Conservation (phyloP, 495 filamentous ascomycete species). For the Bacidia gigantensis region DNA sequence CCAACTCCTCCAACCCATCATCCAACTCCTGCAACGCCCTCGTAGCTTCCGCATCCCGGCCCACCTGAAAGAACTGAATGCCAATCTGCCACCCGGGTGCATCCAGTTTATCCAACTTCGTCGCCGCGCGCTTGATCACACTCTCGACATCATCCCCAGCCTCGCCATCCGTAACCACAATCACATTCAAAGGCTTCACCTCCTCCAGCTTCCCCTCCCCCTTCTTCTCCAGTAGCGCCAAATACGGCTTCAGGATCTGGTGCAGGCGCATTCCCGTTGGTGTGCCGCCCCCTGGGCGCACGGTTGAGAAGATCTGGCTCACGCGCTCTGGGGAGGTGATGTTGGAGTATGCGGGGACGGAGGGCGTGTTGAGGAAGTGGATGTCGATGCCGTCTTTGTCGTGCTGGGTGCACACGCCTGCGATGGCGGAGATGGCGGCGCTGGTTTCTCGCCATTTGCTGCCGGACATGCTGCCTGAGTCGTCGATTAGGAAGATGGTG, state of each 20-base stretch:
- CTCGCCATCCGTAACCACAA: constrained; percentile 83
- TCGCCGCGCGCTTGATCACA: constrained; percentile 52
- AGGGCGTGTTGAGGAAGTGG: constrained; percentile 64
- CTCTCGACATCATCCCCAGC: constrained; percentile 71
- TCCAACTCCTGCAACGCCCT: constrained; percentile 61
- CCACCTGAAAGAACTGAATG: constrained; percentile 95
- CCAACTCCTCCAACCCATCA: constrained; percentile 48
- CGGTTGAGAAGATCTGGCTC: constrained; percentile 49
- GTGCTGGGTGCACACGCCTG: constrained; percentile 71
- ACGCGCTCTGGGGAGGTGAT: constrained; percentile 41
- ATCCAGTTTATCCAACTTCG: constrained; percentile 53
- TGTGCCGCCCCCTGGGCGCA: constrained; percentile 52
- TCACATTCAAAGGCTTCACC: constrained; percentile 81
- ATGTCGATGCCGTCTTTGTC: constrained; percentile 89
- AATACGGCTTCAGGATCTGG: constrained; percentile 61
- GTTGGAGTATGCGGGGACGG: constrained; percentile 39
- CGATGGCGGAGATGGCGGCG: constrained; percentile 58
- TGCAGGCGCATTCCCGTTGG: constrained; percentile 63
- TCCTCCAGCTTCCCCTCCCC: constrained; percentile 29
- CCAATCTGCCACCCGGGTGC: constrained; percentile 80
- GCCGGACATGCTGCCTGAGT: constrained; percentile 79
- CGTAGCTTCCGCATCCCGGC: constrained; percentile 51
- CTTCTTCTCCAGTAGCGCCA: constrained; percentile 30
- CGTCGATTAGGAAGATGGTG: constrained; percentile 88
- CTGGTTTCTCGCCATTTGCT: constrained; percentile 62